Conservation (phyloP, 2,329 filamentous ascomycete genomes). For the Zymoseptoria brevis region DNA sequence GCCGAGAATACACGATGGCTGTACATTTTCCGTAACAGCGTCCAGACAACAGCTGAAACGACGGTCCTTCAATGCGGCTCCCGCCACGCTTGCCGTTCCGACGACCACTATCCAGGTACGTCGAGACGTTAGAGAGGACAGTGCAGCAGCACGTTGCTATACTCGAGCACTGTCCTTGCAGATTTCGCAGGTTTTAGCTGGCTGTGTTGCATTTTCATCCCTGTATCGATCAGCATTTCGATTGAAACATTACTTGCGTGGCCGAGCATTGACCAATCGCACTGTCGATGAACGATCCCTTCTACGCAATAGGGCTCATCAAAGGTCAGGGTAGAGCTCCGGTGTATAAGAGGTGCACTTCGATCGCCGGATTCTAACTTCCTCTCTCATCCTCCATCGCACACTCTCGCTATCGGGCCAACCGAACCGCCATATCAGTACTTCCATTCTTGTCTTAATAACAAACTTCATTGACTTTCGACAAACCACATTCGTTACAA, state of each 20-base stretch:
- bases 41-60: background rate
- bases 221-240: background rate
- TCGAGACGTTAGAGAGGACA: background rate
- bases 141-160: background rate
- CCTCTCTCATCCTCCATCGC: background rate
- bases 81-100: background rate
- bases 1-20: background rate
- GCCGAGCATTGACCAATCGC: background rate
- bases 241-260: background rate
- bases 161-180: background rate
- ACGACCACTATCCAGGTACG: background rate
- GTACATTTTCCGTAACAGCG: background rate
- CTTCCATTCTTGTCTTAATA: background rate
- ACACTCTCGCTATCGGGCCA: background rate
- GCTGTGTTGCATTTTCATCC: background rate
- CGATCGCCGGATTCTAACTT: background rate
- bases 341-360: background rate
- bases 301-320: background rate
- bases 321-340: background rate
- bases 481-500: background rate
- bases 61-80: background rate
- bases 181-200: background rate
- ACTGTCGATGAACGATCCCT: background rate
- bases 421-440: background rate
- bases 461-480: background rate